Conservation (phyloP, 2,329 filamentous ascomycete genomes). For the Endocalyx cinctus region DNA sequence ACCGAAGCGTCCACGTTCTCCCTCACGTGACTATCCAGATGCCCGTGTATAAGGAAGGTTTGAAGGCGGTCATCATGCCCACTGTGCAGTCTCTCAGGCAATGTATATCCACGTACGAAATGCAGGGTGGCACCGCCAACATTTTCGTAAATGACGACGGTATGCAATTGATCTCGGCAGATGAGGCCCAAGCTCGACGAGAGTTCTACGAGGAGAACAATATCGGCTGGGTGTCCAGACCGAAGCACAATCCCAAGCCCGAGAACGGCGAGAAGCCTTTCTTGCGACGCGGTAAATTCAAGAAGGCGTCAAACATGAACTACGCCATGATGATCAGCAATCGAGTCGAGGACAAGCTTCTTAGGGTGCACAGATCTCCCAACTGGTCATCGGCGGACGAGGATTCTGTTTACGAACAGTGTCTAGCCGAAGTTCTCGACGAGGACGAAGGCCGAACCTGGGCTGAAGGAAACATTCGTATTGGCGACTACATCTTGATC, state of each 20-base stretch:
- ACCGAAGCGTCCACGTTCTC: slow-evolving; percentile 35
- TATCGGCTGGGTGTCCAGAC: slow-evolving; percentile 53
- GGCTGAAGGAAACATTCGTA: slow-evolving; percentile 80
- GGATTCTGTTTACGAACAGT: slow-evolving; percentile 59
- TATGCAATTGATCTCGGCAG: slow-evolving; percentile 54
- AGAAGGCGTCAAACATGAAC: slow-evolving; percentile 72
- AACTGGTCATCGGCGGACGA: slow-evolving; percentile 68
- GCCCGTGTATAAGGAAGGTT: slow-evolving; percentile 46
- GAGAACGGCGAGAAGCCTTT: slow-evolving; percentile 46
- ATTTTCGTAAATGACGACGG: slow-evolving; percentile 68
- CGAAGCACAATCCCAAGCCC: slow-evolving; percentile 47
- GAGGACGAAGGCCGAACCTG: slow-evolving; percentile 63
- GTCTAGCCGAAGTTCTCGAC: slow-evolving; percentile 62
- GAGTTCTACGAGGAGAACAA: slow-evolving; percentile 55
- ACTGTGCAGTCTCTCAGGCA: slow-evolving; percentile 52
- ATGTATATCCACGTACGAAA: slow-evolving; percentile 55
- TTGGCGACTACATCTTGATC: slow-evolving; percentile 78
- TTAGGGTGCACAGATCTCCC: slow-evolving; percentile 48
- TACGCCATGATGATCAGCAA: slow-evolving; percentile 63
- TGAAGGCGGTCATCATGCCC: slow-evolving; percentile 46
- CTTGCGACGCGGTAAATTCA: slow-evolving; percentile 60
- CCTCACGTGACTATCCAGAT: slow-evolving; percentile 46
- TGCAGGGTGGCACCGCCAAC: slow-evolving; percentile 61
- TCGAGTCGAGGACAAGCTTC: slow-evolving; percentile 66
- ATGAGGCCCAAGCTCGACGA: slow-evolving; percentile 43